A percentile compares a stretch with the other conserved stretches of the same genome.
Conservation (phyloP, 2,329 filamentous ascomycete species). For the Dothiorella sarmentorum region DNA sequence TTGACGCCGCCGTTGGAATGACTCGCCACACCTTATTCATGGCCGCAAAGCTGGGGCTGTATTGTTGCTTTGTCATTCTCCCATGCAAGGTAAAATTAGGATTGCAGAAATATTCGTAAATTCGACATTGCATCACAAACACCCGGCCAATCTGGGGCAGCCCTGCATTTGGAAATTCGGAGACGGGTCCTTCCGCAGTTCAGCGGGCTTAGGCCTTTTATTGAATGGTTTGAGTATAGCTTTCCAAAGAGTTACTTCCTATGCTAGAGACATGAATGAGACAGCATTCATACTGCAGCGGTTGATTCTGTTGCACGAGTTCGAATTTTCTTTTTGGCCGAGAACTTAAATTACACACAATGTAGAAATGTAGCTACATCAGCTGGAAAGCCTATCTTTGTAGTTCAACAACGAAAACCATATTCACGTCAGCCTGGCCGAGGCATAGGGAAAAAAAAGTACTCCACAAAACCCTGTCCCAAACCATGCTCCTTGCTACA, state of each 20-base stretch:
- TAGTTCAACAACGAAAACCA: not conserved
- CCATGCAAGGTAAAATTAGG: not conserved
- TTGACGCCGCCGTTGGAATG: not conserved
- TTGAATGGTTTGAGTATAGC: no score
- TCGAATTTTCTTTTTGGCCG: no score
- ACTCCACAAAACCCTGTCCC: not conserved
- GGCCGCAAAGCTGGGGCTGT: not conserved
- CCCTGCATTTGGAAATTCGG: no score
- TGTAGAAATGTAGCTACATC: not conserved
- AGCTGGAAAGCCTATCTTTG: not conserved
- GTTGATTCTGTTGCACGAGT: no score
- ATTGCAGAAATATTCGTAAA: not conserved
- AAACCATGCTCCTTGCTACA: not conserved
- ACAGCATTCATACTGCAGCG: no score
- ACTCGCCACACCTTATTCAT: conserved; percentile 7
- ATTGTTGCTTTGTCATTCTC: conserved; percentile 13
- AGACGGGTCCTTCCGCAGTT: no score
- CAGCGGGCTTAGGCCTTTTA: no score
- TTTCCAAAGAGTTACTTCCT: no score
- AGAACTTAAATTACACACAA: conserved; percentile 1
- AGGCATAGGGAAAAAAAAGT: not conserved
- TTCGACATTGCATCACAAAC: not conserved
- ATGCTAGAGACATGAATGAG: not conserved
- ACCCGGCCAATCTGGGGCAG: not conserved
- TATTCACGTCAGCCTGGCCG: not conserved